Evolutionary conservation across 495 filamentous ascomycete genomes (phyloP), one percentile per base, ranked within the genome.

Genomic region (Annulohypoxylon stygium): DNA sequence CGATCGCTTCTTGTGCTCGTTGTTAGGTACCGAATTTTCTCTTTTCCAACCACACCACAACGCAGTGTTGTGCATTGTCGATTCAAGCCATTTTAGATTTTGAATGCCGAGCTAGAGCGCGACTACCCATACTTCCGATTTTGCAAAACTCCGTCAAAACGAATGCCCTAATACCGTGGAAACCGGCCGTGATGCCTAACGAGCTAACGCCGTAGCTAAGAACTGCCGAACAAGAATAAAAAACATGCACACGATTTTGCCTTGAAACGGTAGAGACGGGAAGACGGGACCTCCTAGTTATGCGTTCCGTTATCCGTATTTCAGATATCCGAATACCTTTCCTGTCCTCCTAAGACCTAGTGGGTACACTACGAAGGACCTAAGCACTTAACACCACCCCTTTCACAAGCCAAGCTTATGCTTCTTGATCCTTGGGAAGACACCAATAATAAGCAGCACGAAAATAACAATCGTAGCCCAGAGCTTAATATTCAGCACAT

Each of bases 371-470:
- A 7, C n/a, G 6, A 18, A 47, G 16, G 16, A 4, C 3, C 3
- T 30, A 30, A 2, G 30, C 30, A 30, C 3, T 30, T 30, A 30
- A 18, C 25, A 18, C 25, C 12, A 39, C 53, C 45, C 34, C 11
- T 11, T 77, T 77, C 53, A 75, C 43, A 93, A 81, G 4, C 92
- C 93, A 61, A 98, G 79, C 86, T 98, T 98, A 65, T 87, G 83
- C 85, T 92, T 89, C 85, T 92, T 93, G 62, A 97, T 88, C 74
- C 95, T 86, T 16, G 95, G 90, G 50, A 89, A 84, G 26, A 96
- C 82, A 0, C 95, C 95, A 45, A 86, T 53, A 12, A 96, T 72
- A 34, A 91, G 79, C 36, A 97, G 74, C 34, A 90, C 80, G 4
- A 83, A 77, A 6, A 89, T 83, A 33, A 94, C 66, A 34, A 91